A percentile compares a stretch with the other conserved stretches of the same genome.
Conservation (phyloP, 2,329 filamentous ascomycete genomes). For the Cyphellophora attinorum region DNA sequence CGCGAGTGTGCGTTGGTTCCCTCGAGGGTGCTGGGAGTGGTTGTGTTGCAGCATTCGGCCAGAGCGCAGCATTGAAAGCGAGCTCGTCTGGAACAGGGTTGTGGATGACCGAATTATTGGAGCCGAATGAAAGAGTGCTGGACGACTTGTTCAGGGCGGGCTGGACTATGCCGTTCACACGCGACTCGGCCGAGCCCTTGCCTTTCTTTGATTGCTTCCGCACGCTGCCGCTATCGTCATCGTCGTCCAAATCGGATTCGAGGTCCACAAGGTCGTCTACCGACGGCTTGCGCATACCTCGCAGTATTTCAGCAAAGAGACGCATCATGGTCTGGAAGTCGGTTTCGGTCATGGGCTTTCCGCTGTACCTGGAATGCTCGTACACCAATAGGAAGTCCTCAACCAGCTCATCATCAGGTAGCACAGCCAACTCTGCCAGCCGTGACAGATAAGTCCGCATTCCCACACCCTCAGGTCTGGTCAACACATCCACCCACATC, state of each 20-base stretch:
- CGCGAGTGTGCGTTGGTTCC: no score
- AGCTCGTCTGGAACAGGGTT: not conserved
- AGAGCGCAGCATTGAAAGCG: no score
- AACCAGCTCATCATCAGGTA: conserved; percentile 40
- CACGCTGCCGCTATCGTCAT: not conserved
- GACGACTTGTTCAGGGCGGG: no score
- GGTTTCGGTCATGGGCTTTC: conserved; percentile 53
- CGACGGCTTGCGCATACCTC: conserved; percentile 61
- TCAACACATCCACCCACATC: conserved; percentile 50
- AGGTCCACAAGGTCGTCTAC: conserved; percentile 37
- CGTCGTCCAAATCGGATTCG: conserved; percentile 1
- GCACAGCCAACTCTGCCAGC: conserved; percentile 58
- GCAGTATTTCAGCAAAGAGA: conserved; percentile 70
- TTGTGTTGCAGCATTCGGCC: not conserved
- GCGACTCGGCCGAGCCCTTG: no score
- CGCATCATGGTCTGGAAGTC: conserved; percentile 75
- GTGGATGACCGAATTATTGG: not conserved
- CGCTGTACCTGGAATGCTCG: conserved; percentile 77
- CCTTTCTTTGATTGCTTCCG: not conserved
- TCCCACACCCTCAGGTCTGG: conserved; percentile 60
- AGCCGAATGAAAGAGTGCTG: not conserved
- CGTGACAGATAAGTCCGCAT: conserved; percentile 70
- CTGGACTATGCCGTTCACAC: no score
- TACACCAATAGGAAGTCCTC: conserved; percentile 63
- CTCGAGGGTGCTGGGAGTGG: no score